phyloP scores from a whole-genome alignment of 805 yeast species.

The Kodamaea hsintzibuensis region DNA sequence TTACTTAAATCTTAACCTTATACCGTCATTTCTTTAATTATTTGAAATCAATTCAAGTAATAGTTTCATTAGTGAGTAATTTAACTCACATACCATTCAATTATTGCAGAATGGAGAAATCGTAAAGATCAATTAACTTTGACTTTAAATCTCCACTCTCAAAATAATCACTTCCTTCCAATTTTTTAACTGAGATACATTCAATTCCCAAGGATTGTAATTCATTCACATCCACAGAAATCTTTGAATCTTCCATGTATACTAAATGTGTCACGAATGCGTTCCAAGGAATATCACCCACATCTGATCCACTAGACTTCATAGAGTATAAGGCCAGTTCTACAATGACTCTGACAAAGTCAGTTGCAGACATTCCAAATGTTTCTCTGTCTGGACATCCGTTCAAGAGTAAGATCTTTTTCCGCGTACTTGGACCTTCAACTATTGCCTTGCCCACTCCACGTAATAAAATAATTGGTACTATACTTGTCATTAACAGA shows the following conservation, averaged over 20 bases:
- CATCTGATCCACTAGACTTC: conserved; percentile 10
- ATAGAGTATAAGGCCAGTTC: conserved; percentile 57
- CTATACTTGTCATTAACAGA: conserved; percentile 80
- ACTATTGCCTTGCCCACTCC: conserved; percentile 71
- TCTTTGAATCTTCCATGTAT: conserved; percentile 51
- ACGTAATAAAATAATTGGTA: conserved; percentile 73
- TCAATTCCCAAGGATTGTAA: conserved; percentile 44
- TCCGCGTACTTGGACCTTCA: conserved; percentile 21
- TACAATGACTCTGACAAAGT: conserved; percentile 56
- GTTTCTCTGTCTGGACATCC: conserved; percentile 84
- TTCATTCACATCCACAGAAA: conserved; percentile 45
- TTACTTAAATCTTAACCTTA: background rate
- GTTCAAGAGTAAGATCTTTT: conserved; percentile 66
- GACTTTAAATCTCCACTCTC: conserved; percentile 42
- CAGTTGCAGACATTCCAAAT: conserved; percentile 58
- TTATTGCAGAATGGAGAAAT: background rate
- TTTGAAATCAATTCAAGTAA: background rate
- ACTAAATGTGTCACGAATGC: conserved; percentile 64
- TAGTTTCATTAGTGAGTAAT: background rate
- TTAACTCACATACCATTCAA: background rate
- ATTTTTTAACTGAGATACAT: conserved; percentile 44
- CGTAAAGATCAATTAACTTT: background rate
- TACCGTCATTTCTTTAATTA: background rate
- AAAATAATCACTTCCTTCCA: conserved; percentile 30
- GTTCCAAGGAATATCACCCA: conserved; percentile 31